Conservation (phyloP, 2,329 filamentous ascomycete genomes). For the Aspergillus sp. region DNA sequence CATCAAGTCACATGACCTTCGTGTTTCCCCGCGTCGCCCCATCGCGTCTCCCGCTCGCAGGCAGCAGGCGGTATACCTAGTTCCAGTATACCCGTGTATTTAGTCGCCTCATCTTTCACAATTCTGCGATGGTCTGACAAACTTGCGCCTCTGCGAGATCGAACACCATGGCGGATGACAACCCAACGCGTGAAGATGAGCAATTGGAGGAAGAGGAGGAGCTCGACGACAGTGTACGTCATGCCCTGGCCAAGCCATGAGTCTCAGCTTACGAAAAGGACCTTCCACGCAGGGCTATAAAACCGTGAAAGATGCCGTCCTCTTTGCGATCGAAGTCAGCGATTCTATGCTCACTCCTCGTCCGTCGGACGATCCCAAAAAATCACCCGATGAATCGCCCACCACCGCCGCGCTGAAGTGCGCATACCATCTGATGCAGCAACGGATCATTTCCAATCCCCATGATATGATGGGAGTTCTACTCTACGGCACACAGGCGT, state of each 20-base stretch:
- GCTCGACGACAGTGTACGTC: slow-evolving; percentile 43
- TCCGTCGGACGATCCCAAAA: slow-evolving; percentile 65
- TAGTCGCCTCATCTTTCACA: not conserved
- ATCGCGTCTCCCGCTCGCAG: slow-evolving; percentile 23
- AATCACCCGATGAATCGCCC: slow-evolving; percentile 74
- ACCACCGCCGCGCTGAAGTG: slow-evolving; percentile 85
- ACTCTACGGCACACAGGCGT: slow-evolving; percentile 84
- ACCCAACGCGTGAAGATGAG: slow-evolving; percentile 39
- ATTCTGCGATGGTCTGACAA: not conserved
- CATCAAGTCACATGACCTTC: slow-evolving; percentile 38
- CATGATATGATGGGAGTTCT: slow-evolving; percentile 97
- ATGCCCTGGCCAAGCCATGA: not conserved
- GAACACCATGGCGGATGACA: slow-evolving; percentile 37
- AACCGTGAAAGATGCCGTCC: slow-evolving; percentile 92
- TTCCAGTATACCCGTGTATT: not conserved
- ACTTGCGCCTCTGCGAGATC: no score
- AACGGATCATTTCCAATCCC: slow-evolving; percentile 94
- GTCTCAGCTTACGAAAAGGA: not conserved
- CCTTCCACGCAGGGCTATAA: slow-evolving; percentile 71
- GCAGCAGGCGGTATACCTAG: not conserved
- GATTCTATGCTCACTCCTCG: slow-evolving; percentile 76
- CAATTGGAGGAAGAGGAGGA: slow-evolving; percentile 47
- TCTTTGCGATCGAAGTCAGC: slow-evolving; percentile 93
- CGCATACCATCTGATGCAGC: slow-evolving; percentile 93
- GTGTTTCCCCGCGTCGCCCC: slow-evolving; percentile 23